These are phyloP conservation scores for Blastobotrys capitulatus DNA, from an alignment of 1,139 yeast species.

Conservation along the genomic window DNA sequence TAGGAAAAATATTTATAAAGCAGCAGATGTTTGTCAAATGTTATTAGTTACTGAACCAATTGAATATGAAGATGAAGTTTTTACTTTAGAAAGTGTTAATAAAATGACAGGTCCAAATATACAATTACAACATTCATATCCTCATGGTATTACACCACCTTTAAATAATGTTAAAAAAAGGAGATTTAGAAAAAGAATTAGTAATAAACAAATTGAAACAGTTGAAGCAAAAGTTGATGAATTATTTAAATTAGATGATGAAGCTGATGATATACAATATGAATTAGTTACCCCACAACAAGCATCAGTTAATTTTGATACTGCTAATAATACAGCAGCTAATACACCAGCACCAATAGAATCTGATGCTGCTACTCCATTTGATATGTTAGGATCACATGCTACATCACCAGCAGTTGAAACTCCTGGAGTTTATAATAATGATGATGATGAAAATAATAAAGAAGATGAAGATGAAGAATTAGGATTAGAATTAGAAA, in stretches of 20 bases:
- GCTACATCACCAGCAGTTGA: slow-evolving; percentile 18
- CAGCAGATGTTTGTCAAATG: slow-evolving; percentile 83
- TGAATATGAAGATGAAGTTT: slow-evolving; percentile 49
- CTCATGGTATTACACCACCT: slow-evolving; percentile 84
- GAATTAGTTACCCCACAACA: slow-evolving; percentile 61
- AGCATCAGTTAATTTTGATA: slow-evolving; percentile 13
- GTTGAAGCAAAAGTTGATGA: slow-evolving; percentile 78
- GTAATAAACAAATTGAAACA: slow-evolving; percentile 48
- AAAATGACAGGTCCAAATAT: neutral
- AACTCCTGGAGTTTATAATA: slow-evolving; percentile 23
- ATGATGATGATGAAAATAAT: slow-evolving; percentile 22
- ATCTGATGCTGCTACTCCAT: slow-evolving; percentile 28
- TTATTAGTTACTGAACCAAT: slow-evolving; percentile 66
- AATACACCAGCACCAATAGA: slow-evolving; percentile 2
- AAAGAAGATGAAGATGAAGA: slow-evolving; percentile 27
- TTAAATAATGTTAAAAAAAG: slow-evolving; percentile 50
- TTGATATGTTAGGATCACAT: slow-evolving; percentile 27
- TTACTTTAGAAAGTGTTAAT: slow-evolving; percentile 28
- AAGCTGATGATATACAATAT: slow-evolving; percentile 75
- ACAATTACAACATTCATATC: slow-evolving; percentile 36
- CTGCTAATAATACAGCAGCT: neutral
- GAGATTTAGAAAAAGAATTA: slow-evolving; percentile 48
- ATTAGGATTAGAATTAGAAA: slow-evolving; percentile 26
- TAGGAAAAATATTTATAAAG: slow-evolving; percentile 80
- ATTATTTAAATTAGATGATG: slow-evolving; percentile 67